Percentiles rank a stretch among this genome's conserved stretches.
phyloP scores from a whole-genome alignment of 2,329 filamentous ascomycete species.

The Drechslera avenae region DNA sequence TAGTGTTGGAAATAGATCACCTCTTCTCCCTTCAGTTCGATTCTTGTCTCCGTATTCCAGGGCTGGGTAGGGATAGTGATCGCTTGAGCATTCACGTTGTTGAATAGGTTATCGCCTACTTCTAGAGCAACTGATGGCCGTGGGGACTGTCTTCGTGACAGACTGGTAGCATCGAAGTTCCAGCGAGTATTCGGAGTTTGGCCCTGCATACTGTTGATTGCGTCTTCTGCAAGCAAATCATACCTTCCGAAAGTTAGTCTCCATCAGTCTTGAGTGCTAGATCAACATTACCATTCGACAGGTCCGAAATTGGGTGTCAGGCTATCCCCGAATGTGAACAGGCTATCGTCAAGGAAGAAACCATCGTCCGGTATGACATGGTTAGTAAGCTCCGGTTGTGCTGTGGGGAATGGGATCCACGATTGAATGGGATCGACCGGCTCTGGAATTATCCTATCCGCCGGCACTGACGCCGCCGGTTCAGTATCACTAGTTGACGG shows the following conservation, averaged over 20 bases:
- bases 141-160: conserved; percentile 48
- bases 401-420: conserved; percentile 22
- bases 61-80: conserved; percentile 19
- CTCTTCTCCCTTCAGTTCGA: conserved; percentile 44
- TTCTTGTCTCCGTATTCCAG: conserved; percentile 30
- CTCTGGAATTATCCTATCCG: conserved; percentile 12
- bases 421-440: conserved; percentile 14
- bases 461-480: not conserved
- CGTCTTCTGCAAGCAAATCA: conserved; percentile 53
- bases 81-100: conserved; percentile 5
- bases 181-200: conserved; percentile 41
- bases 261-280: not conserved
- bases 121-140: conserved; percentile 38
- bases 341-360: conserved; percentile 32
- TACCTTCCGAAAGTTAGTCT: conserved; percentile 33
- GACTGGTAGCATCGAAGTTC: conserved; percentile 51
- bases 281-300: conserved; percentile 46
- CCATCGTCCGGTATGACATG: conserved; percentile 27
- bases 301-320: conserved; percentile 50
- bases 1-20: conserved; percentile 48
- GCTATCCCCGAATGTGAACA: conserved; percentile 33
- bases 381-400: conserved; percentile 20
- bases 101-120: conserved; percentile 2
- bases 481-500: conserved; percentile 5
- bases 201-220: conserved; percentile 41